Evolutionary conservation across 2,329 filamentous ascomycete species (phyloP), one percentile per base, ranked within the genome.

Genomic region (Nemania bipapillata): DNA sequence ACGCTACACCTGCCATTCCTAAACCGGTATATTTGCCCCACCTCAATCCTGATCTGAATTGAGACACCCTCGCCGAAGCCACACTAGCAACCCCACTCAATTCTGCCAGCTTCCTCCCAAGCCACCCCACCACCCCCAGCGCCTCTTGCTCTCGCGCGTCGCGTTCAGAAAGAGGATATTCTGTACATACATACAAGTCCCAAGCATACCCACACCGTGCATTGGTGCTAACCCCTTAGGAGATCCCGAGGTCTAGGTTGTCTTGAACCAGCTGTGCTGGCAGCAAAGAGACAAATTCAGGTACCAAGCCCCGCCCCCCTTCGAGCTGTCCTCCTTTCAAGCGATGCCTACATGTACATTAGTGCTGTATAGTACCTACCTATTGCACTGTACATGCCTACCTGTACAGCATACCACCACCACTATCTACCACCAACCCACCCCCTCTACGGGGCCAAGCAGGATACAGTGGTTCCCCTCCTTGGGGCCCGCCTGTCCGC

Each of bases 51-150:
- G 59, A 64, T 70, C 60, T 45, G 50, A 61, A 71, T 71, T 60
- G 57, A 71, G 63, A 66, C 64, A 56, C 57, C 54, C 55, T 63
- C 61, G 68, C 67, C 62, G 64, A 70, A 70, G 65, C 68, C 70
- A 70, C 70, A 68, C 61, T 30, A 54, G 55, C 15, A 57, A 68
- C 67, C 70, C 70, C 67, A 64, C 67, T 40, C 37, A 35, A 50
- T 40, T 55, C 50, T 70, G 49, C 59, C 66, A 65, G 61, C 65
- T 64, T 63, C 65, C 42, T 50, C 47, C 30, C 53, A 62, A 64
- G 60, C 55, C 65, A 53, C 59, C 40, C 65, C 61, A 65, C 68
- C 52, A 61, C 68, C 45, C 26, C 50, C 50, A 58, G 53, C 35
- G 37, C 59, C n/a, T 24, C 42, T 47, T 62, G 35, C n/a, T 61